phyloP scores from a whole-genome alignment of 2,329 filamentous ascomycete genomes.

The Neofusicoccum sp. region DNA sequence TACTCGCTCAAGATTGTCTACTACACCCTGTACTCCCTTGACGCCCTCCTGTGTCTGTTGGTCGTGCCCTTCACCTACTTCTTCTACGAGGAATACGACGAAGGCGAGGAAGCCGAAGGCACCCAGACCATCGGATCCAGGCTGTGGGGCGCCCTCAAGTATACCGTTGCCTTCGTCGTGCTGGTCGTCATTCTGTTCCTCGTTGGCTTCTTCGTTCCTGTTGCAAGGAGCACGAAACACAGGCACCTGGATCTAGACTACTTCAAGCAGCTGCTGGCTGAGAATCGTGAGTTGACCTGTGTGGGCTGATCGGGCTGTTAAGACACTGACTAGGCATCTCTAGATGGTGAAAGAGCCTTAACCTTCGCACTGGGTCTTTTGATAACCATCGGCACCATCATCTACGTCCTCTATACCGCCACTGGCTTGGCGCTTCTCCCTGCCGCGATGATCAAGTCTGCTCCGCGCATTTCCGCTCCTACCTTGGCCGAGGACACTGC shows the following conservation, averaged over 20 bases:
- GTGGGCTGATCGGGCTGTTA: not conserved
- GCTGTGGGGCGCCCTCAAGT: slow-evolving; percentile 83
- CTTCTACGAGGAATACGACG: slow-evolving; percentile 96
- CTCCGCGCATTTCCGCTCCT: slow-evolving; percentile 80
- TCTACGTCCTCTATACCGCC: slow-evolving; percentile 87
- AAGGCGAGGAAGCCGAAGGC: slow-evolving; percentile 79
- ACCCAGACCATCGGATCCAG: slow-evolving; percentile 68
- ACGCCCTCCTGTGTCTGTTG: slow-evolving; percentile 83
- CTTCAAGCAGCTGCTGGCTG: slow-evolving; percentile 78
- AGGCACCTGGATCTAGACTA: slow-evolving; percentile 81
- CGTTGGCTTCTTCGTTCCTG: slow-evolving; percentile 89
- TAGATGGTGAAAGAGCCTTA: slow-evolving; percentile 83
- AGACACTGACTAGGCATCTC: not conserved
- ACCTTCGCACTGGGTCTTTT: slow-evolving; percentile 89
- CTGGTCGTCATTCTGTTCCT: slow-evolving; percentile 82
- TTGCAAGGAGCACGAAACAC: slow-evolving; percentile 62
- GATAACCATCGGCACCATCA: slow-evolving; percentile 77
- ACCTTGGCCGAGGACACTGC: slow-evolving; percentile 74
- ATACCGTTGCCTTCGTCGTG: slow-evolving; percentile 79
- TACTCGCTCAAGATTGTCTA: slow-evolving; percentile 84
- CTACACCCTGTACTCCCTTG: slow-evolving; percentile 87
- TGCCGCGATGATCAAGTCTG: slow-evolving; percentile 86
- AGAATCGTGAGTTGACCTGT: slow-evolving; percentile 62
- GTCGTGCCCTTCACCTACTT: slow-evolving; percentile 97
- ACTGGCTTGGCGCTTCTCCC: slow-evolving; percentile 86